Evolutionary conservation across 164 flowering plant species (phyloP), one percentile per base, ranked within the genome.

Genomic region (Cinnamomum micranthum): DNA sequence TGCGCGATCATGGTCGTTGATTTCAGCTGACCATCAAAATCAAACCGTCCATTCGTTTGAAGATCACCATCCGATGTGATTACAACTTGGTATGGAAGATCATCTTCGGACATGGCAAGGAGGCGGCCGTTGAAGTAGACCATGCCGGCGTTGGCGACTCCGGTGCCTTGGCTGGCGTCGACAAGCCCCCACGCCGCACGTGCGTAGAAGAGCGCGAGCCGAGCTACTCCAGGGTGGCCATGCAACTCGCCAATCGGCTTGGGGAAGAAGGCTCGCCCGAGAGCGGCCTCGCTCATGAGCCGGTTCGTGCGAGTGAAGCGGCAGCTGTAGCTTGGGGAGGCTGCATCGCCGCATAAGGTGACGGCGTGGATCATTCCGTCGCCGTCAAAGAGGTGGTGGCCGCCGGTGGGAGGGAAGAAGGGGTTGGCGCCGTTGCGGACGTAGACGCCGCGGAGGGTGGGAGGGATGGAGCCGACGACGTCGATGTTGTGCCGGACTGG

Each of bases 281-380:
- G 19, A 7, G 20, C 47, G 10, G 55, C 50, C 63, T 85, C 87
- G 4, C 79, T 86, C 23, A 27, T 73, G 17, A 87, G 76, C 69
- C 87, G 76, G 75, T 77, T 77, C 50, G 90, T 87, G 15, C 75
- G 72, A 0, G 90, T 87, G 79, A 72, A 87, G 59, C 88, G 79
- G 77, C 90, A 82, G 71, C 80, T 62, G 66, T 87, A 87, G 51
- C 79, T 81, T 9, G 47, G 47, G 41, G 83, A 83, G 10, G 22
- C 22, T 33, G 73, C 55, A 2, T 50, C 75, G 6, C 51, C 23
- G 17, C 68, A n/a, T 17, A 87, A 59, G 1, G 58, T 75, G 13
- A 86, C 85, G 22, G 89, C 87, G 23, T 86, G 89, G 6, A 86
- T 72, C 89, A 86, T 85, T 3, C 89, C 86, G 74, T 86, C 89